These are phyloP conservation scores for Byssothecium circinans DNA, from an alignment of 2,329 filamentous ascomycete species.

Conservation along the genomic window DNA sequence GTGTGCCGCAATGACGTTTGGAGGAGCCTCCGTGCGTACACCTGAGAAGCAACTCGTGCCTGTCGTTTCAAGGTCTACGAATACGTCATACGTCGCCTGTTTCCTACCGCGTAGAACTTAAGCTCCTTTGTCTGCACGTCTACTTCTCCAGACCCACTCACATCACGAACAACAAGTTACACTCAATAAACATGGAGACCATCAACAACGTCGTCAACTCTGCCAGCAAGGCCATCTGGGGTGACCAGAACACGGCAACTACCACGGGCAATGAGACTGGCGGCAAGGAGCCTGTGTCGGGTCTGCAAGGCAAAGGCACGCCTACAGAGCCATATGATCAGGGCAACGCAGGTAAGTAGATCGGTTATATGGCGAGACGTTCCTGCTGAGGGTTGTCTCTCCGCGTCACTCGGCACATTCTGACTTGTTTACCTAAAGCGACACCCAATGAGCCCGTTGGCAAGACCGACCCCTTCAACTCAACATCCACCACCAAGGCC, in stretches of 20 bases:
- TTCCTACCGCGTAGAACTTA: not conserved
- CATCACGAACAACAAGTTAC: not conserved
- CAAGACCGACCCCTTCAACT: not conserved
- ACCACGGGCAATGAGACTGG: conserved; percentile 43
- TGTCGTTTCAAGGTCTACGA: too few species aligned
- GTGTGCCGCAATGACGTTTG: not conserved
- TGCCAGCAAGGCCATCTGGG: conserved; percentile 44
- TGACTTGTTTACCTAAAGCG: conserved; percentile 1
- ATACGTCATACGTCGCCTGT: not conserved
- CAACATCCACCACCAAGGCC: not conserved
- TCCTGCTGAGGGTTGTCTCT: too few species aligned
- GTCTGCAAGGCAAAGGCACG: conserved; percentile 66
- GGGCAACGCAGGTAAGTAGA: conserved; percentile 66
- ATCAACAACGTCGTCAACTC: conserved; percentile 39
- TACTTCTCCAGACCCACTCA: too few species aligned
- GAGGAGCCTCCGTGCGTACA: not conserved
- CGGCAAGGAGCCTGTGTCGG: conserved; percentile 70
- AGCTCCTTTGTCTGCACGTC: too few species aligned
- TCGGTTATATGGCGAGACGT: too few species aligned
- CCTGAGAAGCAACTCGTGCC: too few species aligned
- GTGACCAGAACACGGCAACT: conserved; percentile 28
- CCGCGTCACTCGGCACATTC: too few species aligned
- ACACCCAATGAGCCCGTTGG: conserved; percentile 4
- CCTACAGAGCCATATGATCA: conserved; percentile 75
- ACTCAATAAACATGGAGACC: conserved; percentile 37